Conservation (phyloP, 441 rosid species). For the Viola pubescens region DNA sequence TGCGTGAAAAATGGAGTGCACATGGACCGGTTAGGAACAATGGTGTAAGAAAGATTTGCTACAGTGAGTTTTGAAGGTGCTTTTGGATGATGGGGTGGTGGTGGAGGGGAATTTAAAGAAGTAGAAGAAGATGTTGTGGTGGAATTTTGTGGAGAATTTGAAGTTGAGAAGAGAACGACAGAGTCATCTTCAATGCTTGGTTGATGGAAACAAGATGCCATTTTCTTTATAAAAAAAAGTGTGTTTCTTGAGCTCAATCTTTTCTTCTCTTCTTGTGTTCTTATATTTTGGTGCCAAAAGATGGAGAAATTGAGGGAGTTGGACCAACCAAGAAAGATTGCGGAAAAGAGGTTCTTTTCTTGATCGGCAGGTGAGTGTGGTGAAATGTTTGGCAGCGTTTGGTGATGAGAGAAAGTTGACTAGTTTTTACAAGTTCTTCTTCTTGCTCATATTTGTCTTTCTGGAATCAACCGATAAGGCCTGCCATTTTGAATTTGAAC, state of each 20-base stretch:
- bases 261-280: background rate
- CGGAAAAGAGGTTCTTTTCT: slow-evolving; percentile 9
- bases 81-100: slow-evolving; percentile 13
- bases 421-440: background rate
- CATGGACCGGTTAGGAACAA: slow-evolving; percentile 22
- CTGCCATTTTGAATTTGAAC: background rate
- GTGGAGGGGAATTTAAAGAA: slow-evolving; percentile 35
- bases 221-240: background rate
- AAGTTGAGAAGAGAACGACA: slow-evolving; percentile 52
- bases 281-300: slow-evolving; percentile 10
- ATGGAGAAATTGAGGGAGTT: slow-evolving; percentile 22
- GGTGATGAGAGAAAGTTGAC: slow-evolving; percentile 24
- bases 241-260: slow-evolving; percentile 1
- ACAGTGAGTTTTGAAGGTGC: slow-evolving; percentile 28
- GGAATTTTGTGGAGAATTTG: slow-evolving; percentile 57
- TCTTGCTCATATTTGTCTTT: background rate
- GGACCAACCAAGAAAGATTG: slow-evolving; percentile 34
- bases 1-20: slow-evolving; percentile 24
- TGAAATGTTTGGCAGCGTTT: slow-evolving; percentile 37
- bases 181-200: slow-evolving; percentile 54
- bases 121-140: slow-evolving; percentile 45
- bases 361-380: slow-evolving; percentile 15
- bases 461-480: background rate
- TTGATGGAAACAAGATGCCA: slow-evolving; percentile 45
- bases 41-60: slow-evolving; percentile 58